These are phyloP conservation scores for Furcasterigmium sp. DNA, from an alignment of 2,329 filamentous ascomycete species.

Conservation along the genomic window DNA sequence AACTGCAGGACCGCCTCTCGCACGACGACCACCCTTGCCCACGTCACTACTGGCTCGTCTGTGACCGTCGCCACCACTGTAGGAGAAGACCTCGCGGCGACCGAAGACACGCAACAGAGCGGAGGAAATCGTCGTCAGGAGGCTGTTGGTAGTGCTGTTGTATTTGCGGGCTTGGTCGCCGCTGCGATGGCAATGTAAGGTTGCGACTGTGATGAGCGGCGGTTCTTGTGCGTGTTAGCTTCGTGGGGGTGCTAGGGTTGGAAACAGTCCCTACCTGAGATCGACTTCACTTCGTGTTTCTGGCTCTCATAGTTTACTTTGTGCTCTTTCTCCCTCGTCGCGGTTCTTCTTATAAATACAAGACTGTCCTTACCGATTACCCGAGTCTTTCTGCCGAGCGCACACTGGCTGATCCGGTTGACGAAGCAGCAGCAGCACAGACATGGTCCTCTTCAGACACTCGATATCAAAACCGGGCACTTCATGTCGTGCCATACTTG, in stretches of 20 bases:
- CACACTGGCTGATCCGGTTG: no score
- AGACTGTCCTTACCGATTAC: not conserved
- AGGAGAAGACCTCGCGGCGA: no score
- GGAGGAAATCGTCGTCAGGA: no score
- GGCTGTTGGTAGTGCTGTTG: not conserved
- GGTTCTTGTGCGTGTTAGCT: not conserved
- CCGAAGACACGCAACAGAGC: not conserved
- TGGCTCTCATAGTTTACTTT: not conserved
- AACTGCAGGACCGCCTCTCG: not conserved
- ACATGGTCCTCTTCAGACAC: no score
- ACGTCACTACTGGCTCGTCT: not conserved
- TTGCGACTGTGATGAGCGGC: no score
- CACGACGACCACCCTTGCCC: not conserved
- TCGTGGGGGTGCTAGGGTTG: no score
- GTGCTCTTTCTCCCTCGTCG: not conserved
- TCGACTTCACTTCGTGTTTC: not conserved
- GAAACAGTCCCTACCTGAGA: not conserved
- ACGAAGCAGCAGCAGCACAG: no score
- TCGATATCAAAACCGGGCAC: no score
- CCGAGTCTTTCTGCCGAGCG: no score
- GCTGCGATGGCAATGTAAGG: not conserved
- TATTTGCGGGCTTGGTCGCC: not conserved
- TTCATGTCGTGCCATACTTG: no score
- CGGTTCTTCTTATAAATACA: not conserved
- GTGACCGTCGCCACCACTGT: not conserved